These are phyloP conservation scores for Axilococcus clingmanii DNA, from an alignment of 139 green algal species.

Conservation along the genomic window DNA sequence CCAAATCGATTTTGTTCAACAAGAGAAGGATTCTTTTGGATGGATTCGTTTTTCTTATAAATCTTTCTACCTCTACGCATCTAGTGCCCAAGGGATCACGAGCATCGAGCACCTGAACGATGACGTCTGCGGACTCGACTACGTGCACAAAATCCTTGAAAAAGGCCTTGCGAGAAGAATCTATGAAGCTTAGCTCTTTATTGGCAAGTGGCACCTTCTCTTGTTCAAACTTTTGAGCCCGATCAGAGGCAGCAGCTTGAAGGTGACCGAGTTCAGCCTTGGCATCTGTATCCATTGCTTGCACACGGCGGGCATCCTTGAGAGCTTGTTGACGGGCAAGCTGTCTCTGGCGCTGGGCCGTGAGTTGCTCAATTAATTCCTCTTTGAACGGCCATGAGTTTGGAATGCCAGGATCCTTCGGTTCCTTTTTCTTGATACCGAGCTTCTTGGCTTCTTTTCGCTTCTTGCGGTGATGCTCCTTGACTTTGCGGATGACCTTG, in stretches of 20 bases:
- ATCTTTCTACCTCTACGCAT: conserved; percentile 87
- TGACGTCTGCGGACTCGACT: conserved; percentile 83
- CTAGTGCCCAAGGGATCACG: conserved; percentile 84
- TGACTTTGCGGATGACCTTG: conserved; percentile 74
- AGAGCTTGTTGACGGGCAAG: conserved; percentile 38
- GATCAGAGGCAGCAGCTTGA: conserved; percentile 4
- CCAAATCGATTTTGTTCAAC: conserved; percentile 98
- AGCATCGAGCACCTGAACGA: conserved; percentile 92
- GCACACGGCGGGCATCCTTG: background rate
- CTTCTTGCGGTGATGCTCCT: conserved; percentile 25
- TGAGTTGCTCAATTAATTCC: conserved; percentile 84
- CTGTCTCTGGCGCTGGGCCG: conserved; percentile 58
- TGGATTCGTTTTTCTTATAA: conserved; percentile 60
- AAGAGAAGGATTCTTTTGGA: conserved; percentile 92
- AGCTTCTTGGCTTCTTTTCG: conserved; percentile 81
- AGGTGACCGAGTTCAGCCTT: conserved; percentile 9
- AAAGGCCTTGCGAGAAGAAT: conserved; percentile 73
- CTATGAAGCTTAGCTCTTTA: conserved; percentile 13
- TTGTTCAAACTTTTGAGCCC: conserved; percentile 5
- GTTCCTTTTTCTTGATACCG: conserved; percentile 39
- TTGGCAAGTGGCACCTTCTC: background rate
- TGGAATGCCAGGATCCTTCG: conserved; percentile 91
- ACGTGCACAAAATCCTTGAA: conserved; percentile 94
- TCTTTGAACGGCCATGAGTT: conserved; percentile 89
- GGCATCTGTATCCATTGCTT: conserved; percentile 11